Evolutionary conservation across 2,329 filamentous ascomycete genomes (phyloP).

Genomic region (Cercospora nicotianae): DNA sequence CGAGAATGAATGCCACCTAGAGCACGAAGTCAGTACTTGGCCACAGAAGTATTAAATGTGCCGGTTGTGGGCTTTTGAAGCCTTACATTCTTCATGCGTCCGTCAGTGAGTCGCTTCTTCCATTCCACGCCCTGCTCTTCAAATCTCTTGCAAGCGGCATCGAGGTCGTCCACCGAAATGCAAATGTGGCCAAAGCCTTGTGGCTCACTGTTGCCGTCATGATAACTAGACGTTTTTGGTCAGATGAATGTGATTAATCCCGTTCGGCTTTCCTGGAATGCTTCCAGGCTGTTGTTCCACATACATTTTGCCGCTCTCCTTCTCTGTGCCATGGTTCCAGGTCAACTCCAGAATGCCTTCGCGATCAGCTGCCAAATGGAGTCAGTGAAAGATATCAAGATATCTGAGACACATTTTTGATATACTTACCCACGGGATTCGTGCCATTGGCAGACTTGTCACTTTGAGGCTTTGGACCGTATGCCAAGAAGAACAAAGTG

Average conservation of each 20-base stretch:
- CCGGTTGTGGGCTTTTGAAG: no score
- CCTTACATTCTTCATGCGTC: conserved; percentile 71
- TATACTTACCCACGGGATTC: conserved; percentile 50
- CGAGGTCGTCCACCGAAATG: conserved; percentile 82
- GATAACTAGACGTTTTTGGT: conserved; percentile 55
- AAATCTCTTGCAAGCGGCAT: conserved; percentile 81
- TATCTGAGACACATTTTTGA: not conserved
- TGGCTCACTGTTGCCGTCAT: conserved; percentile 86
- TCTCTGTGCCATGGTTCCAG: conserved; percentile 81
- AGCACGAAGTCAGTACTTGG: not conserved
- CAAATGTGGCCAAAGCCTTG: conserved; percentile 95
- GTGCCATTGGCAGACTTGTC: conserved; percentile 56
- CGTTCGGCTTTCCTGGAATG: not conserved
- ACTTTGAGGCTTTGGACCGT: conserved; percentile 51
- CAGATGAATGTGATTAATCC: not conserved
- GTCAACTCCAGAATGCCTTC: conserved; percentile 90
- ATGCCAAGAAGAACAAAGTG: conserved; percentile 91
- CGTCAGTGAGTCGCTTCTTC: conserved; percentile 95
- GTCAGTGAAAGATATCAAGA: not conserved
- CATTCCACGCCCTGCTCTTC: conserved; percentile 79
- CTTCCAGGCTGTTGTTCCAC: not conserved
- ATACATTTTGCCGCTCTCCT: conserved; percentile 69
- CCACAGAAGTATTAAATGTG: not conserved
- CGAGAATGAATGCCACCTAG: conserved; percentile 78
- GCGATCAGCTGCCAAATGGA: conserved; percentile 52